phyloP scores from a whole-genome alignment of 345 rosid species.

The Eucalyptus brandiana region DNA sequence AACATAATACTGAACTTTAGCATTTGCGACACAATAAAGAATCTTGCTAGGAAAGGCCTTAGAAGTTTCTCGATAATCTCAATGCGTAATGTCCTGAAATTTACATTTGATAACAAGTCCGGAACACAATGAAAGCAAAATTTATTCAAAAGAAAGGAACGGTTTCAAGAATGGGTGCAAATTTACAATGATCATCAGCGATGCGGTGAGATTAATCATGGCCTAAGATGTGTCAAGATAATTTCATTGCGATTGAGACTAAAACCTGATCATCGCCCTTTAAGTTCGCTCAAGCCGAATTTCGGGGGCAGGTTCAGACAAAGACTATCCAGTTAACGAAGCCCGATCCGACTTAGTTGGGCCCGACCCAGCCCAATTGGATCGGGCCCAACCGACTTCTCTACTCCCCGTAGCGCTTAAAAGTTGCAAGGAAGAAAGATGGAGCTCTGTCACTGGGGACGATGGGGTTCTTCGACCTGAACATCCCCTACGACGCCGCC shows the following conservation, averaged over 20 bases:
- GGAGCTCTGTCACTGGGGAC: background rate
- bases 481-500: constrained; percentile 29
- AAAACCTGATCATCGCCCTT: background rate
- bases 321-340: background rate
- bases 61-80: background rate
- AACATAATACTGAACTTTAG: background rate
- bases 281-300: background rate
- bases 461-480: constrained; percentile 84
- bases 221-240: no score
- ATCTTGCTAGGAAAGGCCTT: background rate
- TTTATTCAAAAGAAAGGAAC: no score
- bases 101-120: background rate
- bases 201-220: no score
- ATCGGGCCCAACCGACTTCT: background rate
- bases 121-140: background rate
- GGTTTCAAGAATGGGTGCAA: background rate
- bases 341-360: background rate
- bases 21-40: no score
- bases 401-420: background rate
- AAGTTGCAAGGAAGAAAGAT: background rate
- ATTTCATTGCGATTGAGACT: no score
- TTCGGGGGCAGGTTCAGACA: background rate
- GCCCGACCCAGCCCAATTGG: background rate
- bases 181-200: no score
- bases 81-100: background rate